Percentiles rank a stretch among this genome's conserved stretches.
These are phyloP conservation scores for Aspergillus sp. DNA, from an alignment of 2,329 filamentous ascomycete genomes.

Conservation along the genomic window DNA sequence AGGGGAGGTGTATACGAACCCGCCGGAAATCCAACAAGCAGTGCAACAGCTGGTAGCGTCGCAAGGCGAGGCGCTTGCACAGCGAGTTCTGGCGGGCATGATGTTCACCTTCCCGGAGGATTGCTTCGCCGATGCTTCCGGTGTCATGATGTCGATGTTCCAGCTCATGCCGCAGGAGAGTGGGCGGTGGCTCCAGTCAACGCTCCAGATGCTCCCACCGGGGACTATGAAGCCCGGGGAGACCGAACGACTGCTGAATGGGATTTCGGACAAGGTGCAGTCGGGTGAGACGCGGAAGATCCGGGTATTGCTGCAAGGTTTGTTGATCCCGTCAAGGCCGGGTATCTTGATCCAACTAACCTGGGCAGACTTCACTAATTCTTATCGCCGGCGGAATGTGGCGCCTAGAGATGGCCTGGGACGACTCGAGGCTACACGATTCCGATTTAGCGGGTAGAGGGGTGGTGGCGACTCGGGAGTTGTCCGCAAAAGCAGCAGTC, in stretches of 20 bases:
- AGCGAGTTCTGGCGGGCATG: slow-evolving; percentile 90
- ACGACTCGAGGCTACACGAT: slow-evolving; percentile 73
- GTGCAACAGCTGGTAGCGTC: slow-evolving; percentile 62
- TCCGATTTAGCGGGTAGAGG: slow-evolving; percentile 61
- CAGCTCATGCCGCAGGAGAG: slow-evolving; percentile 75
- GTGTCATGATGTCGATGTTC: slow-evolving; percentile 82
- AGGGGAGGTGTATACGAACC: slow-evolving; percentile 50
- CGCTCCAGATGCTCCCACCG: slow-evolving; percentile 70
- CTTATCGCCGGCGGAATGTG: slow-evolving; percentile 84
- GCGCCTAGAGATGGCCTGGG: slow-evolving; percentile 89
- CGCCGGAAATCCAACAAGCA: slow-evolving; percentile 59
- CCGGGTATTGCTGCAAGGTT: slow-evolving; percentile 64
- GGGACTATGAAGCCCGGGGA: slow-evolving; percentile 75
- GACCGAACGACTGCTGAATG: slow-evolving; percentile 67
- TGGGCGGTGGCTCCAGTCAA: slow-evolving; percentile 70
- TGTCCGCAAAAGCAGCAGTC: too few relatives aligned
- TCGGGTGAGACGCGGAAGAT: slow-evolving; percentile 67
- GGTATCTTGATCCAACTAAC: slow-evolving; percentile 3
- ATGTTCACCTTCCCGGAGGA: slow-evolving; percentile 98
- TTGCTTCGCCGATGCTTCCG: slow-evolving; percentile 89
- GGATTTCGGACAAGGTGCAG: slow-evolving; percentile 68
- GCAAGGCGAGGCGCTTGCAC: slow-evolving; percentile 70
- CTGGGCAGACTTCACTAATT: slow-evolving; percentile 80
- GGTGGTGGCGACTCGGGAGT: too few relatives aligned
- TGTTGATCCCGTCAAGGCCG: slow-evolving; percentile 3